Percentiles rank a stretch among this genome's conserved stretches.
phyloP scores from a whole-genome alignment of 139 green algal genomes.

The Tetratostichococcus sp. region DNA sequence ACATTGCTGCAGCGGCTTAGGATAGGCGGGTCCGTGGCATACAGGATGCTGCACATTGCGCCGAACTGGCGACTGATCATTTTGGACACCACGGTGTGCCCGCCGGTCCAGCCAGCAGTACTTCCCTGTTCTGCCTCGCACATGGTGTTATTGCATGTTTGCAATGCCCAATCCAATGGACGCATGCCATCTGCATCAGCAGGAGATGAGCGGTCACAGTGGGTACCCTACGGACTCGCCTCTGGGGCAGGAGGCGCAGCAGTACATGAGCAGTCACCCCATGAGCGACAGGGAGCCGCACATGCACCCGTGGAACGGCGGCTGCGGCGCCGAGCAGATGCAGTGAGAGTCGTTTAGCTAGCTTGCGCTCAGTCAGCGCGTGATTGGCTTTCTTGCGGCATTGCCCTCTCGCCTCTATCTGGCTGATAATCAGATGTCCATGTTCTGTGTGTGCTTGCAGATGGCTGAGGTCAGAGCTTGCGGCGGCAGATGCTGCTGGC shows the following conservation, averaged over 20 bases:
- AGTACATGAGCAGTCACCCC: slow-evolving; percentile 40
- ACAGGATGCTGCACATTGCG: slow-evolving; percentile 34
- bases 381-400: too few relatives aligned
- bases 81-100: slow-evolving; percentile 73
- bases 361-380: too few relatives aligned
- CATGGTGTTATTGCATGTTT: too few relatives aligned
- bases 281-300: slow-evolving; percentile 37
- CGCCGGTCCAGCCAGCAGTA: too few relatives aligned
- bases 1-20: slow-evolving; percentile 33
- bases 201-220: slow-evolving; percentile 55
- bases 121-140: too few relatives aligned
- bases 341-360: too few relatives aligned
- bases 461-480: slow-evolving; percentile 33
- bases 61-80: slow-evolving; percentile 57
- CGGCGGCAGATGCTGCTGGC: slow-evolving; percentile 12
- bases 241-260: slow-evolving; percentile 34
- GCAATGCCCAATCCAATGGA: too few relatives aligned
- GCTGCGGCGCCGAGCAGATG: slow-evolving; percentile 34
- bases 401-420: too few relatives aligned
- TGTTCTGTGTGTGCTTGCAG: slow-evolving; percentile 1
- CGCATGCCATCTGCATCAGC: background rate
- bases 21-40: slow-evolving; percentile 31
- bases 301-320: slow-evolving; percentile 64
- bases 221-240: slow-evolving; percentile 20
- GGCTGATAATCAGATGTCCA: too few relatives aligned